A percentile compares a stretch with the other conserved stretches of the same genome.
Conservation (phyloP, 2,329 filamentous ascomycete genomes). For the Penicillium sumatraense region DNA sequence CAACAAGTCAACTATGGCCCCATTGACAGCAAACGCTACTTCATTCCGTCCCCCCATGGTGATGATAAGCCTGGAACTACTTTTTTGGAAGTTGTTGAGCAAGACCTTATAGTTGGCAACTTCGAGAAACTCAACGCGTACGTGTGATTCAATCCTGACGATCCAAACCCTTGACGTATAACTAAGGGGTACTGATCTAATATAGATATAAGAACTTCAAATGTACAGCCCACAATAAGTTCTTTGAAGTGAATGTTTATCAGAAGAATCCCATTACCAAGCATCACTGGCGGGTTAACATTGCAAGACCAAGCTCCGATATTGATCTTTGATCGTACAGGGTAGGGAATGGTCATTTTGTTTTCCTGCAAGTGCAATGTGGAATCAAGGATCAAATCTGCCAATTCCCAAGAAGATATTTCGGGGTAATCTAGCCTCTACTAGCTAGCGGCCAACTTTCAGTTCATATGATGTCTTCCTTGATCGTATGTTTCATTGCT, state of each 20-base stretch:
- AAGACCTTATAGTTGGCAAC: constrained; percentile 11
- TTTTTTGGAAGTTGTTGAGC: constrained; percentile 8
- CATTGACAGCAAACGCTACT: constrained; percentile 51
- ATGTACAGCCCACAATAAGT: constrained; percentile 49
- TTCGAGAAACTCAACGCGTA: constrained; percentile 15
- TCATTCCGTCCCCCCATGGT: constrained; percentile 26
- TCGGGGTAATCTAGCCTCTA: too few relatives aligned
- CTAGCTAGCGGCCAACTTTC: too few relatives aligned
- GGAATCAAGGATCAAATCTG: too few relatives aligned
- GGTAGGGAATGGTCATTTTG: too few relatives aligned
- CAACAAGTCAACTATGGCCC: constrained; percentile 53
- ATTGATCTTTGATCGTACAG: background rate
- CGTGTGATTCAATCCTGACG: background rate
- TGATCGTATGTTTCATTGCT: too few relatives aligned
- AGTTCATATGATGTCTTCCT: too few relatives aligned
- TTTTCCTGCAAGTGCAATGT: too few relatives aligned
- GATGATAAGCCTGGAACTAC: constrained; percentile 13
- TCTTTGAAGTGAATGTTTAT: constrained; percentile 57
- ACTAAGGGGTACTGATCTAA: constrained; percentile 26
- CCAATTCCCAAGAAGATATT: too few relatives aligned
- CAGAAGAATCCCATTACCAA: constrained; percentile 52
- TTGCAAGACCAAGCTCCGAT: background rate
- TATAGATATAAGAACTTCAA: constrained; percentile 55
- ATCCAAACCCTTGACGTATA: too few relatives aligned
- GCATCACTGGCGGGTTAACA: constrained; percentile 52